Evolutionary conservation across 208 protist species (phyloP).

Genomic region (Herpetomonas tarakana): DNA sequence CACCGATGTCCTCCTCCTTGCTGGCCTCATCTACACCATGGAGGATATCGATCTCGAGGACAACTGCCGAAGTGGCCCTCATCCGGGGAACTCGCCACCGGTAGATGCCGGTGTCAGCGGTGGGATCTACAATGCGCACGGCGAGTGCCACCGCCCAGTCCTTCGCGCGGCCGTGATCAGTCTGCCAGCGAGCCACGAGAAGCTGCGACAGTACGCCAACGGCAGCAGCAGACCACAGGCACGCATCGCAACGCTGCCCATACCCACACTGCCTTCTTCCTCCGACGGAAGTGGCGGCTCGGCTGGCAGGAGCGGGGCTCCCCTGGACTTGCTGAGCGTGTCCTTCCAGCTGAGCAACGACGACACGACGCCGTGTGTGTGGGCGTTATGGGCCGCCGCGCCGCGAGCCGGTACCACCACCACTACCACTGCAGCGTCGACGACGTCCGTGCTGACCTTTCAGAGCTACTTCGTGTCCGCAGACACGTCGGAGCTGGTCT

Average conservation of each 20-base stretch:
- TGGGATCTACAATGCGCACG: not conserved
- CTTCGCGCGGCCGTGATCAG: conserved; percentile 25
- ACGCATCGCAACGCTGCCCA: not conserved
- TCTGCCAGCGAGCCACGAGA: conserved; percentile 12
- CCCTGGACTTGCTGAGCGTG: conserved; percentile 20
- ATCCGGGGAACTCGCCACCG: too few relatives aligned
- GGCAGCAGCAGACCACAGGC: conserved; percentile 1
- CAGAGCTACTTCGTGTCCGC: conserved; percentile 34
- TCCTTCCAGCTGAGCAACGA: conserved; percentile 48
- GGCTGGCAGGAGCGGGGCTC: too few relatives aligned
- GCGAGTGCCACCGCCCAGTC: not conserved
- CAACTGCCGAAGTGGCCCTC: too few relatives aligned
- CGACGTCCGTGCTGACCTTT: conserved; percentile 27
- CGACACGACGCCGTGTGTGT: conserved; percentile 33
- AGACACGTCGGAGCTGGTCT: conserved; percentile 24
- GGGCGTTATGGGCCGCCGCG: conserved; percentile 22
- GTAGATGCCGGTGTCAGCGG: not conserved
- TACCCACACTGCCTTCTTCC: too few relatives aligned
- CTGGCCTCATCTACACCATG: conserved; percentile 24
- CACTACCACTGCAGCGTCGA: conserved; percentile 1
- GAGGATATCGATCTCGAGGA: not conserved
- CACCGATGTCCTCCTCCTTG: conserved; percentile 28
- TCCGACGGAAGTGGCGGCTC: too few relatives aligned
- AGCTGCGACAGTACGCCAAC: conserved; percentile 16
- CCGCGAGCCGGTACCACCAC: not conserved